Evolutionary conservation across 73 alveolate species (phyloP).

Genomic region (Paramecium sexaurelia): DNA sequence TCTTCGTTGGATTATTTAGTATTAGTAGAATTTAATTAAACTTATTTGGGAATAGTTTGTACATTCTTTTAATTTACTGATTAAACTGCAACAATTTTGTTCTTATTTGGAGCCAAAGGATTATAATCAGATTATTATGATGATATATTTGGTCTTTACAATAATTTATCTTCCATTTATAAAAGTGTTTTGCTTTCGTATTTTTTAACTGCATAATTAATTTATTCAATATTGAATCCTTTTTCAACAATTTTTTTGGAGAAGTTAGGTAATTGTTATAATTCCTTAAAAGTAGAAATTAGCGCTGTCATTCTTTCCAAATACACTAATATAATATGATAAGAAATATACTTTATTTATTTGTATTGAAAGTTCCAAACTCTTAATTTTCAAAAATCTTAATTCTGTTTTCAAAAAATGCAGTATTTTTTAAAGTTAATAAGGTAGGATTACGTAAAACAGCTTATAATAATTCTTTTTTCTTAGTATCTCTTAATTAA

Average conservation of each 20-base stretch:
- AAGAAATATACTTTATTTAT: neutral
- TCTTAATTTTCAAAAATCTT: neutral
- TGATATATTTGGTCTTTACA: neutral
- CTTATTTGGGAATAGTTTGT: neutral
- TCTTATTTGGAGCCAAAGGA: conserved; percentile 51
- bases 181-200: neutral
- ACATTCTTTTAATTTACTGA: neutral
- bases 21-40: neutral
- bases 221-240: neutral
- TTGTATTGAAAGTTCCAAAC: neutral
- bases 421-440: neutral
- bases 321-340: neutral
- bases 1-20: neutral
- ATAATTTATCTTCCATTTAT: neutral
- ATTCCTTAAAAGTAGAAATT: neutral
- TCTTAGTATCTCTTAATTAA: neutral
- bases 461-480: conserved; percentile 5
- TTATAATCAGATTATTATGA: neutral
- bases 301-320: neutral
- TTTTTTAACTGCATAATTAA: neutral
- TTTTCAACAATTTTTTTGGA: neutral
- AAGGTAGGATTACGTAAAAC: neutral
- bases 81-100: neutral
- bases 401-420: neutral
- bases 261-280: neutral